A percentile compares a stretch with the other conserved stretches of the same genome.
These are phyloP conservation scores for Croton setiger DNA, from an alignment of 441 rosid genomes.

Conservation along the genomic window DNA sequence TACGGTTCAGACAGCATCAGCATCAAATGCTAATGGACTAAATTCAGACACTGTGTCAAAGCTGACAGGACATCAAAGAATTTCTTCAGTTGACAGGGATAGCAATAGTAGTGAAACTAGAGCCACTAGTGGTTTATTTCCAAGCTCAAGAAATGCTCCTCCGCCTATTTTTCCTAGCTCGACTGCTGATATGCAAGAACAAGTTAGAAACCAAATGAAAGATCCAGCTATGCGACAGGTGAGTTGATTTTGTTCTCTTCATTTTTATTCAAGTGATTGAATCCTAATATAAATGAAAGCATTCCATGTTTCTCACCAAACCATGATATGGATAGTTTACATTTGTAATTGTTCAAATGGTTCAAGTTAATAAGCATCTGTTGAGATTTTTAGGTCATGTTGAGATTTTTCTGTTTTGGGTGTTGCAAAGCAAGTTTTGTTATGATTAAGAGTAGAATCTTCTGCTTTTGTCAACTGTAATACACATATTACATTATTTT, in stretches of 20 bases:
- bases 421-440: neutral
- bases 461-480: neutral
- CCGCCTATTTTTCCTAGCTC: constrained; percentile 48
- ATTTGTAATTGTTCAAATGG: neutral
- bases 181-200: constrained; percentile 72
- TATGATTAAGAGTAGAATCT: neutral
- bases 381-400: neutral
- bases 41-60: constrained; percentile 28
- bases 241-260: constrained; percentile 3
- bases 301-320: neutral
- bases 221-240: constrained; percentile 94
- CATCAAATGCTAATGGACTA: constrained; percentile 22
- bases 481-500: neutral
- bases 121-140: constrained; percentile 35
- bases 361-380: neutral
- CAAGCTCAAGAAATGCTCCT: constrained; percentile 41
- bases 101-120: constrained; percentile 43
- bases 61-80: constrained; percentile 30
- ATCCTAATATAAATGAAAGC: neutral
- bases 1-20: constrained; percentile 35
- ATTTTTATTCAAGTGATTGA: neutral
- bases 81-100: constrained; percentile 28
- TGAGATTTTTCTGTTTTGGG: neutral
- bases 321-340: neutral
- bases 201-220: constrained; percentile 89